Conservation (phyloP, 23 red algal species). For the Pyropia yezoensis region DNA sequence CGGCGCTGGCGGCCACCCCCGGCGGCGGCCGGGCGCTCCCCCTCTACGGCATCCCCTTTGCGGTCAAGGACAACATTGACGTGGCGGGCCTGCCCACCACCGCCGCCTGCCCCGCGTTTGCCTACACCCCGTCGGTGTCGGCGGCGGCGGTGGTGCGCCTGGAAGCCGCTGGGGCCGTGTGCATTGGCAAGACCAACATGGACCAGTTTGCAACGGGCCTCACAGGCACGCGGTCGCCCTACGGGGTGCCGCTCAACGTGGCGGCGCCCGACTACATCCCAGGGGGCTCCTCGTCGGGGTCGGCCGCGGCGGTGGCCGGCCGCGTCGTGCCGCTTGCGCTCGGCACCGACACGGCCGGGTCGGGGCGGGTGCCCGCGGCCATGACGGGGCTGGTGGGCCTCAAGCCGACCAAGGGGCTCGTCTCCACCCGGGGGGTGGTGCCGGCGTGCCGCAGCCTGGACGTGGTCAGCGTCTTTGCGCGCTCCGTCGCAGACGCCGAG, state of each 20-base stretch:
- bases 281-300: constrained; percentile 74
- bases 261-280: constrained; percentile 24
- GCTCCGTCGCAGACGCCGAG: constrained; percentile 17
- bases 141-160: constrained; percentile 41
- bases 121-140: constrained; percentile 7
- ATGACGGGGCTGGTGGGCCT: constrained; percentile 69
- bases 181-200: constrained; percentile 86
- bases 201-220: constrained; percentile 86
- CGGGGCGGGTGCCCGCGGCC: constrained; percentile 80
- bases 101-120: constrained; percentile 21
- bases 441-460: constrained; percentile 31
- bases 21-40: constrained; percentile 3
- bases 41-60: constrained; percentile 42
- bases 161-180: constrained; percentile 38
- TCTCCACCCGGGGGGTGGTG: constrained; percentile 37
- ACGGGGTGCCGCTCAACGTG: constrained; percentile 22
- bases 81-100: constrained; percentile 31
- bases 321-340: constrained; percentile 48
- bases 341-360: constrained; percentile 80
- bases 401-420: constrained; percentile 69
- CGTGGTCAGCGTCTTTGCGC: constrained; percentile 32
- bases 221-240: constrained; percentile 37
- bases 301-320: constrained; percentile 55
- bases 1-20: constrained; percentile 1
- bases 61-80: constrained; percentile 28